These are phyloP conservation scores for Talaromyces piceae DNA, from an alignment of 2,329 filamentous ascomycete genomes.

Conservation along the genomic window DNA sequence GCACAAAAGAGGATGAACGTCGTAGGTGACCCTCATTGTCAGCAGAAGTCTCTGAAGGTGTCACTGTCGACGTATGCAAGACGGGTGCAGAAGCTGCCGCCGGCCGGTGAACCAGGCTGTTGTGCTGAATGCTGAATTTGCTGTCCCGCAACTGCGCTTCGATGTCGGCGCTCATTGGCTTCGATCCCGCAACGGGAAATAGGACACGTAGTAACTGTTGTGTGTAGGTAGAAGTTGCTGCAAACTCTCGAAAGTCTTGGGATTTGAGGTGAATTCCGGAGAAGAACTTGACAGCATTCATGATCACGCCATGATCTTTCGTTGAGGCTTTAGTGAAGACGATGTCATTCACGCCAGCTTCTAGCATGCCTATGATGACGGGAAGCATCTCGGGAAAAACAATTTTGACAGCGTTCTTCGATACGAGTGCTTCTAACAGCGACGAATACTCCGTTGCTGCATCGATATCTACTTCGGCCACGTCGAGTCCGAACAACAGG, in stretches of 20 bases:
- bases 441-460: conserved; percentile 66
- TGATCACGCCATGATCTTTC: conserved; percentile 59
- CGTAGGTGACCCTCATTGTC: conserved; percentile 57
- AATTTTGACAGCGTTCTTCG: conserved; percentile 54
- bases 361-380: conserved; percentile 78
- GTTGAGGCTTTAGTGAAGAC: conserved; percentile 51
- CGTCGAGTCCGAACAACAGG: conserved; percentile 77
- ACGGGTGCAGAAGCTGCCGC: conserved; percentile 60
- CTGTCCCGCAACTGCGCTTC: conserved; percentile 82
- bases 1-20: conserved; percentile 82
- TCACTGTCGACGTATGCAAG: conserved; percentile 62
- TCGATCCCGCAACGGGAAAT: conserved; percentile 81
- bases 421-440: conserved; percentile 63
- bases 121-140: conserved; percentile 74
- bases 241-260: conserved; percentile 72
- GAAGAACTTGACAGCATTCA: conserved; percentile 71
- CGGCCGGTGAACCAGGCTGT: conserved; percentile 75
- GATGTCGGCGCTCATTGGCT: conserved; percentile 72
- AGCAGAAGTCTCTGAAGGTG: conserved; percentile 38
- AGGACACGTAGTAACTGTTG: conserved; percentile 70
- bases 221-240: conserved; percentile 70
- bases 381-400: conserved; percentile 69
- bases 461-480: conserved; percentile 66
- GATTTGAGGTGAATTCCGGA: conserved; percentile 72
- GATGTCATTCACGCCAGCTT: conserved; percentile 67